Evolutionary conservation across 2,329 filamentous ascomycete species (phyloP), one percentile per base, ranked within the genome.

Genomic region (Aspergillus sclerotialis): DNA sequence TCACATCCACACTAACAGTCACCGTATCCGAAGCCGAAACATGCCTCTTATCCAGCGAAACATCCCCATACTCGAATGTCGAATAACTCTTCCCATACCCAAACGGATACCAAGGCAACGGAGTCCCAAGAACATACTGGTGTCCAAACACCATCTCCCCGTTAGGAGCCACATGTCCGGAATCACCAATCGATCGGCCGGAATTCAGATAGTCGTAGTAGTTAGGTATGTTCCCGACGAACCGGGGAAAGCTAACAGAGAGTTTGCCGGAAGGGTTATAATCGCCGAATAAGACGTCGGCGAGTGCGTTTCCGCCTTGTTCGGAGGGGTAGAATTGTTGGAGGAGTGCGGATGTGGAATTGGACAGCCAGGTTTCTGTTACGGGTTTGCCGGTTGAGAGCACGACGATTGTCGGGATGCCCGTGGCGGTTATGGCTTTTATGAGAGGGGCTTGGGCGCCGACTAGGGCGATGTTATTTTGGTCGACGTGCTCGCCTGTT

Each of bases 301-400:
- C 80, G 1, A 84, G 67, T 1, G 79, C 80, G 38, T 78, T 64
- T 0, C 80, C 80, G 15, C 79, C 80, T 60, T 84, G 67, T 48
- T 84, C 80, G 0, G 77, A 80, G 5, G 80, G 79, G 48, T 86
- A 87, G 60, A 86, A 86, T 56, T 85, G 81, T 52, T 86, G 82
- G 0, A 86, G 64, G 0, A 87, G 69, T 0, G 79, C 80, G 0
- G 76, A 67, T 0, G 82, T 78, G 16, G 70, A 68, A 19, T 73
- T 67, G 0, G 77, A 78, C 52, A 86, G 80, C 82, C 82, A 86
- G 4, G 78, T 70, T 55, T 85, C 81, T 0, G 80, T 82, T 38
- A 87, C 64, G 3, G 82, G 82, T 52, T 85, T 87, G 29, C 82
- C 82, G 7, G 74, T 79, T 42, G 72, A 76, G 59, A 76, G 80